A percentile compares a stretch with the other conserved stretches of the same genome.
phyloP scores from a whole-genome alignment of 164 flowering plant species.

The Chloranthus sessilifolius region DNA sequence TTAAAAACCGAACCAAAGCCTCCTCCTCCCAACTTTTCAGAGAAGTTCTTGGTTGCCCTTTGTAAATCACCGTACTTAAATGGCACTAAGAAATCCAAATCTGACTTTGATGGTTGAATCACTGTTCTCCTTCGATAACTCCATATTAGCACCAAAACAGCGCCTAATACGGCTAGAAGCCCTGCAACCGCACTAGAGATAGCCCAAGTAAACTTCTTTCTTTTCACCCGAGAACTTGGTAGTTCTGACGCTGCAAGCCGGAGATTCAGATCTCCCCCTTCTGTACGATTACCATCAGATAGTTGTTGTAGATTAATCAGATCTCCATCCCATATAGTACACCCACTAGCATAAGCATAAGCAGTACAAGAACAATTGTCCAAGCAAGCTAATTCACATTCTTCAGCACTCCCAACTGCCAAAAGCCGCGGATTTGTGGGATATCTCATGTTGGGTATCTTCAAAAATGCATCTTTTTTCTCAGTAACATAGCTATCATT shows the following conservation, averaged over 20 bases:
- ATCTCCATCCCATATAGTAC: constrained; percentile 13
- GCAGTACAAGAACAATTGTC: constrained; percentile 16
- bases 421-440: constrained; percentile 3
- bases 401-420: not conserved
- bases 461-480: constrained; percentile 7
- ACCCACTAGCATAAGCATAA: constrained; percentile 7
- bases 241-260: constrained; percentile 1
- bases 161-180: constrained; percentile 6
- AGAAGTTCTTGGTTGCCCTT: constrained; percentile 43
- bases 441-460: not conserved
- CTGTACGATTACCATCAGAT: not conserved
- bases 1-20: constrained; percentile 63
- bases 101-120: not conserved
- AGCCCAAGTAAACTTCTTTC: constrained; percentile 4
- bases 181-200: constrained; percentile 18
- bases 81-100: constrained; percentile 37
- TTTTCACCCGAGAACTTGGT: not conserved
- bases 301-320: constrained; percentile 10
- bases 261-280: not conserved
- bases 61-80: constrained; percentile 38
- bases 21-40: constrained; percentile 48
- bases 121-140: not conserved
- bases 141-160: constrained; percentile 13
- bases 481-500: too few species aligned
- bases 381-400: constrained; percentile 16